phyloP scores from a whole-genome alignment of 768 basidiomycete genomes.

The Agrocybe pediades region DNA sequence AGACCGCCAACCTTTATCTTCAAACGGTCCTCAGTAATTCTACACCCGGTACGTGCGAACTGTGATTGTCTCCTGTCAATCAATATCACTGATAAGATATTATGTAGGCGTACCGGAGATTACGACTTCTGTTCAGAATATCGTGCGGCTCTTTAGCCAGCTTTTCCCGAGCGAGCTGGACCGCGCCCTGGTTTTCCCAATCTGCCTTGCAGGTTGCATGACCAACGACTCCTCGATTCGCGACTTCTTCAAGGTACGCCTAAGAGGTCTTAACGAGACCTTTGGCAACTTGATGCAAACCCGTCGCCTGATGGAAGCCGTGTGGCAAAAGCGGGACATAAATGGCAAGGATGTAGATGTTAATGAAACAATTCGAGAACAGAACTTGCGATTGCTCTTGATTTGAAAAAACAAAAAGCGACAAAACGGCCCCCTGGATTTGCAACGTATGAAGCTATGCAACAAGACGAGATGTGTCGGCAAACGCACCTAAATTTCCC shows the following conservation, averaged over 20 bases:
- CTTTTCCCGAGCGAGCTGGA: constrained; percentile 63
- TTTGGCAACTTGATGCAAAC: constrained; percentile 64
- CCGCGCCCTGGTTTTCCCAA: constrained; percentile 69
- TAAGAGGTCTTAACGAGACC: constrained; percentile 55
- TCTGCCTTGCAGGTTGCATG: constrained; percentile 74
- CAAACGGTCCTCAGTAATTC: constrained; percentile 71
- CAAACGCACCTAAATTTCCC: constrained; percentile 20
- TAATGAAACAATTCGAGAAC: constrained; percentile 58
- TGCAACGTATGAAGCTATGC: constrained; percentile 7
- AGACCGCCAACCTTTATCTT: constrained; percentile 66
- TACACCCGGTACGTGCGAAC: constrained; percentile 57
- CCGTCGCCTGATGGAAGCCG: constrained; percentile 62
- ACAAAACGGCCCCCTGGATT: constrained; percentile 1
- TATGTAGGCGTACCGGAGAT: constrained; percentile 73
- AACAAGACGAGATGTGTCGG: constrained; percentile 7
- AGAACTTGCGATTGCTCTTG: constrained; percentile 50
- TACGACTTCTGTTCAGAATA: constrained; percentile 50
- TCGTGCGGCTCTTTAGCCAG: constrained; percentile 54
- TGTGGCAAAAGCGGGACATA: constrained; percentile 70
- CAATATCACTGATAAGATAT: neutral
- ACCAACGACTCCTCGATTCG: constrained; percentile 62
- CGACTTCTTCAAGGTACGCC: constrained; percentile 58
- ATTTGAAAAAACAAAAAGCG: constrained; percentile 36
- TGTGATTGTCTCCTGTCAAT: neutral
- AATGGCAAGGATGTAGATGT: constrained; percentile 57